Evolutionary conservation across 1,284 basidiomycete species (phyloP).

Genomic region (Puccinia coronata): DNA sequence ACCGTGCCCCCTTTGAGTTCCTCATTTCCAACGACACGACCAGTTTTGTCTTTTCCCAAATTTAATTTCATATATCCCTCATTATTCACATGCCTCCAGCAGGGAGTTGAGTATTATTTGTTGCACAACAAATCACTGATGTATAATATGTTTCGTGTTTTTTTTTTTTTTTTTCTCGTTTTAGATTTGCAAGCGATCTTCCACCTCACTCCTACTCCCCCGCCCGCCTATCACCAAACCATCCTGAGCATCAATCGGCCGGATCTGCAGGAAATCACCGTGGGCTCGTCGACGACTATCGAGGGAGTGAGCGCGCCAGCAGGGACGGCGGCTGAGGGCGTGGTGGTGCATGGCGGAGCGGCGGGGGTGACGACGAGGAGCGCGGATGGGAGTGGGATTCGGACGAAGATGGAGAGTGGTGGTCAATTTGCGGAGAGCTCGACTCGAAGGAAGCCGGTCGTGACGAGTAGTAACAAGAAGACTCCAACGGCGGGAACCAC

Average conservation of each 20-base stretch:
- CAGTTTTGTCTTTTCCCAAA: conserved; percentile 35
- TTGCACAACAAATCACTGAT: no score
- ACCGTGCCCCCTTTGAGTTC: conserved; percentile 44
- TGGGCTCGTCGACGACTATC: background rate
- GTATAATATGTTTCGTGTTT: background rate
- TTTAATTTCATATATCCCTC: no score
- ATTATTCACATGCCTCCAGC: no score
- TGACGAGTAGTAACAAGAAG: background rate
- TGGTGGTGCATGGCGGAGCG: no score
- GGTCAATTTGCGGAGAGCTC: no score
- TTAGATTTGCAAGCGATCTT: conserved; percentile 47
- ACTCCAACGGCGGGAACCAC: background rate
- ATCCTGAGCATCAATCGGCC: conserved; percentile 6
- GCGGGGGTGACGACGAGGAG: no score
- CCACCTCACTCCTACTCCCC: conserved; percentile 31
- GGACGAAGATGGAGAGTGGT: no score
- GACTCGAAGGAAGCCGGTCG: no score
- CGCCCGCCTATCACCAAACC: background rate
- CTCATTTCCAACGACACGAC: conserved; percentile 33
- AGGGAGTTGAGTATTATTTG: no score
- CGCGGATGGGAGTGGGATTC: no score
- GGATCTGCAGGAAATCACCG: background rate
- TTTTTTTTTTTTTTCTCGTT: no score
- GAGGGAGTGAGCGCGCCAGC: background rate
- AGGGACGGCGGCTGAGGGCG: background rate